These are phyloP conservation scores for Rhodotorula mucilaginosa DNA, from an alignment of 1,284 basidiomycete species.

Conservation along the genomic window DNA sequence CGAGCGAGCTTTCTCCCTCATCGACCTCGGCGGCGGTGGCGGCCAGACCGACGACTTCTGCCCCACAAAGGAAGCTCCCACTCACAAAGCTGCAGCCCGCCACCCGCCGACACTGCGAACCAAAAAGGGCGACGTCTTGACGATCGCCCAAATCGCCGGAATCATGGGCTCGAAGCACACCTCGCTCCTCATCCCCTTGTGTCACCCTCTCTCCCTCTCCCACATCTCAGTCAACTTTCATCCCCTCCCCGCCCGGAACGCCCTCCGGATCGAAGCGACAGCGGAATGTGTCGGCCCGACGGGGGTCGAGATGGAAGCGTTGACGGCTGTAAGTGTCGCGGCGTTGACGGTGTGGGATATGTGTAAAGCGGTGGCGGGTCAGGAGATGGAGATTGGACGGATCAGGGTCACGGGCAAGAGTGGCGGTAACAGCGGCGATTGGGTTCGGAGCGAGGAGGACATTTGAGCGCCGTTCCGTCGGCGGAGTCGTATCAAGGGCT, in stretches of 20 bases:
- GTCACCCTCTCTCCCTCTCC: slow-evolving; percentile 72
- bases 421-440: slow-evolving; percentile 68
- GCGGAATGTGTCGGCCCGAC: slow-evolving; percentile 74
- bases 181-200: slow-evolving; percentile 75
- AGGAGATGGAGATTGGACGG: slow-evolving; percentile 64
- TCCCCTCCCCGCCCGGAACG: slow-evolving; percentile 47
- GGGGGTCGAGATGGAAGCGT: slow-evolving; percentile 92
- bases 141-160: slow-evolving; percentile 75
- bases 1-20: slow-evolving; percentile 61
- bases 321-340: slow-evolving; percentile 75
- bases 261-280: slow-evolving; percentile 64
- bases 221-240: slow-evolving; percentile 65
- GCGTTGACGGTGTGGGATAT: slow-evolving; percentile 87
- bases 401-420: slow-evolving; percentile 66
- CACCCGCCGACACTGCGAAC: slow-evolving; percentile 53
- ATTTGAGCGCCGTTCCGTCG: neutral
- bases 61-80: too few relatives aligned
- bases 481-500: too few relatives aligned
- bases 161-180: slow-evolving; percentile 85
- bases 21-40: slow-evolving; percentile 44
- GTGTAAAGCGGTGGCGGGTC: slow-evolving; percentile 81
- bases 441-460: slow-evolving; percentile 29
- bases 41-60: too few relatives aligned
- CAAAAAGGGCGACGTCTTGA: slow-evolving; percentile 71
- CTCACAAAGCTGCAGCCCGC: too few relatives aligned